A percentile compares a stretch with the other conserved stretches of the same genome.
Evolutionary conservation across 176 grass and related monocot genomes (phyloP).

Genomic region (Puccinellia tenuiflora): DNA sequence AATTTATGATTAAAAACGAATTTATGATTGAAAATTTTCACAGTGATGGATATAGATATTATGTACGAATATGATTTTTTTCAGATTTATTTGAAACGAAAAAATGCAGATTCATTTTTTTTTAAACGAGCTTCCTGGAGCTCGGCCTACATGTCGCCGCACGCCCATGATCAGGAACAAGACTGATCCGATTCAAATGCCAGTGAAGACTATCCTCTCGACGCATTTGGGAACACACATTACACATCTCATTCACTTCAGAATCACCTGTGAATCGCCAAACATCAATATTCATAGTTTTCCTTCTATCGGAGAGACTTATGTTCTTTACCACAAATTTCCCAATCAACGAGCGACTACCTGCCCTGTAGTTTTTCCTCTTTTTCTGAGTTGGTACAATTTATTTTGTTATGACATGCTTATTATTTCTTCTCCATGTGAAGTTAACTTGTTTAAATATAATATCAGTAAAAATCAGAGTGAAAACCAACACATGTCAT

Average conservation of each 20-base stretch:
- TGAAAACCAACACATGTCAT: not conserved
- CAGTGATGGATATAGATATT: too few species aligned
- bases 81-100: too few species aligned
- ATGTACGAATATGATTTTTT: too few species aligned
- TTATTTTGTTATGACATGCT: not conserved
- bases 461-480: not conserved
- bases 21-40: too few species aligned
- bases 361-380: not conserved
- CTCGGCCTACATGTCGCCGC: too few species aligned
- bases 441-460: not conserved
- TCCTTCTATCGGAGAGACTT: not conserved
- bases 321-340: not conserved
- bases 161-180: too few species aligned
- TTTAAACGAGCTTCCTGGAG: too few species aligned
- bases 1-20: too few species aligned
- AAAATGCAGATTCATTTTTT: too few species aligned
- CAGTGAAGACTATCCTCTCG: too few species aligned
- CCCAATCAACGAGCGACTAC: not conserved
- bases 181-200: too few species aligned
- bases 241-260: not conserved
- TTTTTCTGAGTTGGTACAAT: not conserved
- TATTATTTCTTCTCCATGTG: not conserved
- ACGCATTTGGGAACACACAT: too few species aligned
- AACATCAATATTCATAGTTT: not conserved
- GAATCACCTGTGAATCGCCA: not conserved